Base-by-base conservation (phyloP, 805 yeast species). In the Candida nemodendra region DNA sequence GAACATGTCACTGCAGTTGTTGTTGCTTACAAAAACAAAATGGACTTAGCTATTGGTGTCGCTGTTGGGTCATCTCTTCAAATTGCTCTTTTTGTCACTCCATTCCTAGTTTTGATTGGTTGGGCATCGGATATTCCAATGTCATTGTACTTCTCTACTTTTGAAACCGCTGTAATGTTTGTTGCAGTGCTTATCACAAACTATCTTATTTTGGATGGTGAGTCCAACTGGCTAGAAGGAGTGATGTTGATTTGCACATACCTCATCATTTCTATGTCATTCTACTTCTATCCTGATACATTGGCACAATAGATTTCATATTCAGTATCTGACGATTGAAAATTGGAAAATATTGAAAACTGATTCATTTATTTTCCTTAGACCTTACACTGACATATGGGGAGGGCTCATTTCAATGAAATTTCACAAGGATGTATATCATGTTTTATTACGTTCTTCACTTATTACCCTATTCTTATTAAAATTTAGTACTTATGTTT, bases 1-100 rank as follows among this genome's bases (percentile, higher is more conserved):
- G 99, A 93, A 64, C 99, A 93, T 63, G 98, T 88, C 36, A 93
- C 99, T 14, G 96, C 98, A 3, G 84, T 93, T 25, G 76, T 88
- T 45, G 98, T 93, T 33, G 98, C 99, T 16, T 78, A 81, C 74
- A 89, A 89, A 66, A 87, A 93, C 64, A 93, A 93, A 66, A 93
- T 93, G 96, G 98, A 93, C 61, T 74, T 93, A 42, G 97, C 99
- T 11, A 76, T 93, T 50, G 95, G 96, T 41, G 98, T 93, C 32
- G 98, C 99, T 2, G 81, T 93, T 43, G 99, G 99, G 15, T 85
- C 95, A 1, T 88, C 96, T 3, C 76, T 93, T 62, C 99, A 93
- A 65, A 90, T 93, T 54, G 95, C 99, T 2, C 66, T 93, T 39
- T 91, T 93, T 66, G 89, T 93, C 30, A 90, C 98, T 12, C 99